A percentile compares a stretch with the other conserved stretches of the same genome.
Conservation (phyloP, 1,139 yeast genomes). For the Yamadazyma pseudoaaseri region DNA sequence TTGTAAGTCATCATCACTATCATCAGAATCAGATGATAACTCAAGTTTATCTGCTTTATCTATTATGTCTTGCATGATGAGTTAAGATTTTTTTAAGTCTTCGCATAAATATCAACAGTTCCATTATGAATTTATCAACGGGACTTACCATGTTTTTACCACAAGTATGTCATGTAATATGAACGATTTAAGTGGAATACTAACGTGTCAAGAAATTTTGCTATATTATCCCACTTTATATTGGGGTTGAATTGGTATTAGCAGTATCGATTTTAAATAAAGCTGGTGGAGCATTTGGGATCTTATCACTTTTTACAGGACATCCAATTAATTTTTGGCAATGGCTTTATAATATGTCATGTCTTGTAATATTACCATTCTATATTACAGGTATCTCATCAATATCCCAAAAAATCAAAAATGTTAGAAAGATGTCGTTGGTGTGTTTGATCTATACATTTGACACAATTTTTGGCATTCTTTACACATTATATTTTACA, state of each 20-base stretch:
- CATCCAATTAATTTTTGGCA: constrained; percentile 83
- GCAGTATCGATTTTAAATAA: constrained; percentile 81
- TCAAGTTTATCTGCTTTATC: constrained; percentile 1
- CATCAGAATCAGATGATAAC: constrained; percentile 3
- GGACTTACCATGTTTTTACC: constrained; percentile 9
- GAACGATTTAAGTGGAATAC: background rate
- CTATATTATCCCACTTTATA: constrained; percentile 68
- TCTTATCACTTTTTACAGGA: constrained; percentile 83
- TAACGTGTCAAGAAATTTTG: constrained; percentile 44
- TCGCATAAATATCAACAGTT: constrained; percentile 2
- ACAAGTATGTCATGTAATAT: constrained; percentile 8
- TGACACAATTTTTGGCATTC: constrained; percentile 66
- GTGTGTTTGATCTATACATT: constrained; percentile 61
- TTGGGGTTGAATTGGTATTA: constrained; percentile 85
- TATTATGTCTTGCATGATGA: background rate
- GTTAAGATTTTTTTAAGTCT: constrained; percentile 2
- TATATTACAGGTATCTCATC: constrained; percentile 61
- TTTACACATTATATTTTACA: constrained; percentile 74
- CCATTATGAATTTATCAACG: constrained; percentile 2
- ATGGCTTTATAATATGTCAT: constrained; percentile 74
- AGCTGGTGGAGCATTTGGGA: constrained; percentile 86
- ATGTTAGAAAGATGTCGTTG: constrained; percentile 49
- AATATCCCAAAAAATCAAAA: constrained; percentile 27
- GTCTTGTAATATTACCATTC: constrained; percentile 63
- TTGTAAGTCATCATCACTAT: constrained; percentile 1